A percentile compares a stretch with the other conserved stretches of the same genome.
These are phyloP conservation scores for Cicer judaicum DNA, from an alignment of 306 rosid species.

Conservation along the genomic window DNA sequence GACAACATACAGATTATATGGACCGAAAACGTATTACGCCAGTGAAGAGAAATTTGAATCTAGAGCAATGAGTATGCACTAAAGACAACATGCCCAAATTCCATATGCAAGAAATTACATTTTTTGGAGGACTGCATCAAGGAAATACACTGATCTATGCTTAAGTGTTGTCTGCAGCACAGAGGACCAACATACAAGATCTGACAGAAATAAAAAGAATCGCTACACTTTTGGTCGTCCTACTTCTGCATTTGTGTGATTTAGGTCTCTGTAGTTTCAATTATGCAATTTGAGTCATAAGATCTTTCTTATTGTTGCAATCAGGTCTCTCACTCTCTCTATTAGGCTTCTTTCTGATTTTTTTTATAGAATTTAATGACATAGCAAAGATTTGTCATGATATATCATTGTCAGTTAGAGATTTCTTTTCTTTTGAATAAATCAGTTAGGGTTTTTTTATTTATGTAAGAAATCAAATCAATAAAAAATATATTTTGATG, in stretches of 20 bases:
- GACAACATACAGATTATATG: not conserved
- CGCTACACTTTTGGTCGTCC: not conserved
- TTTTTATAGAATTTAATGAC: not conserved
- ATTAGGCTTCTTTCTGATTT: not conserved
- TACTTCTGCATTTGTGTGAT: not conserved
- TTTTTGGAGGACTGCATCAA: not conserved
- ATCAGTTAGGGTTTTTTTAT: not conserved
- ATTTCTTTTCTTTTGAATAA: not conserved
- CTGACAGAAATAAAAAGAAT: not conserved
- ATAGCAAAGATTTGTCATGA: not conserved
- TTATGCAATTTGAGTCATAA: not conserved
- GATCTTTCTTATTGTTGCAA: not conserved
- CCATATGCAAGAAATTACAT: not conserved
- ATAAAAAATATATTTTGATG: not conserved
- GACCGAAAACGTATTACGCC: not conserved
- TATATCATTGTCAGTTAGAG: not conserved
- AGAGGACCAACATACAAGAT: slow-evolving; percentile 6
- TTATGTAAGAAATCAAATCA: not conserved
- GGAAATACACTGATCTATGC: not conserved
- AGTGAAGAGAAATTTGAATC: not conserved
- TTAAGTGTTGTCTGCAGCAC: not conserved
- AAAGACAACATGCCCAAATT: not conserved
- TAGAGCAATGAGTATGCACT: slow-evolving; percentile 10
- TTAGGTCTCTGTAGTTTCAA: not conserved
- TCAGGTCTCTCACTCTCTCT: not conserved